Conservation (phyloP, 108 stramenopile species). For the Skeletonema grethae region DNA sequence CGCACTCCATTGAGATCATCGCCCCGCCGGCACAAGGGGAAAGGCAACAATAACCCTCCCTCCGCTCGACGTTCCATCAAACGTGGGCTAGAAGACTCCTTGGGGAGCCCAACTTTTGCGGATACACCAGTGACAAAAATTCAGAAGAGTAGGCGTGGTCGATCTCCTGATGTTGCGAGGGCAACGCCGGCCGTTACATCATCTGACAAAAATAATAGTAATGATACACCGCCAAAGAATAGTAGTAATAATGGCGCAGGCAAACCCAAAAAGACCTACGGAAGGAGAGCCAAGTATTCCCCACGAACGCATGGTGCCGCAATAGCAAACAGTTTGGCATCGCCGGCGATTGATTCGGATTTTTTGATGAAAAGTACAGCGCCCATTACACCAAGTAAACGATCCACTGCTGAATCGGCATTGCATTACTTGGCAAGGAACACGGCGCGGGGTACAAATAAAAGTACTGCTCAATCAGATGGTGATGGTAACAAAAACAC, state of each 20-base stretch:
- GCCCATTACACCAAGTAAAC: constrained; percentile 4
- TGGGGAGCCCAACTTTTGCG: background rate
- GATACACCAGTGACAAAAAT: background rate
- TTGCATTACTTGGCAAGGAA: constrained; percentile 10
- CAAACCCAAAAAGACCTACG: background rate
- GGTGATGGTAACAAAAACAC: background rate
- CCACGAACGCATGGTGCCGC: constrained; percentile 9
- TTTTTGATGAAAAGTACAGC: background rate
- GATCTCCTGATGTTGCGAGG: background rate
- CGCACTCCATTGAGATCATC: background rate
- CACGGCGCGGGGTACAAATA: background rate
- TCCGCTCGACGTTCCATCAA: background rate
- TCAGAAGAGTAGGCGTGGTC: background rate
- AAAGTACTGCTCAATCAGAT: background rate
- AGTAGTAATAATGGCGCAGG: background rate
- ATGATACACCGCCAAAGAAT: background rate
- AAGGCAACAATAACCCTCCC: background rate
- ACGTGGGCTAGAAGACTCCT: background rate
- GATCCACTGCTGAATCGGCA: constrained; percentile 19
- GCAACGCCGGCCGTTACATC: background rate
- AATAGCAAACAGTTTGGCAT: background rate
- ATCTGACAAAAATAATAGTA: background rate
- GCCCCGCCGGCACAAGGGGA: background rate
- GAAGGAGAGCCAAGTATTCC: background rate
- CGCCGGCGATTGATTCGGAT: background rate